Percentiles rank a stretch among this genome's conserved stretches.
phyloP scores from a whole-genome alignment of 169 alveolate genomes.

The Plasmodium gallinaceum region DNA sequence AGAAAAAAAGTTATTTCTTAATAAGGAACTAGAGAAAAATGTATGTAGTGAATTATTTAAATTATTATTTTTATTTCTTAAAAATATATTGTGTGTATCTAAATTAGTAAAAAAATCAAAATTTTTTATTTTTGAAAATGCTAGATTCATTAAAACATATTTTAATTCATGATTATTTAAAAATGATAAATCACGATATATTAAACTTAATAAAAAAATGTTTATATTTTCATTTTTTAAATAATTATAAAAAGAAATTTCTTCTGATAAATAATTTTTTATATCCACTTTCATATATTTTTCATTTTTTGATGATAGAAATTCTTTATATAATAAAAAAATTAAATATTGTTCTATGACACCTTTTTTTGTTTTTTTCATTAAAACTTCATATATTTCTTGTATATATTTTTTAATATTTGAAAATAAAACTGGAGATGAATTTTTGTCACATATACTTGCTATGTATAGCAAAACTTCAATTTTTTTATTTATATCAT shows the following conservation, averaged over 20 bases:
- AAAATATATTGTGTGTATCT: background rate
- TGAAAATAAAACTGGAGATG: constrained; percentile 2
- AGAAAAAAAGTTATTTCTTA: constrained; percentile 44
- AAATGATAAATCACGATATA: constrained; percentile 76
- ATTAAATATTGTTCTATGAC: constrained; percentile 44
- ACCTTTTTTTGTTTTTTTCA: constrained; percentile 43
- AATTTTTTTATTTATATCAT: constrained; percentile 59
- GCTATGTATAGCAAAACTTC: constrained; percentile 43
- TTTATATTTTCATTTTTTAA: constrained; percentile 76
- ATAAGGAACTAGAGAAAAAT: constrained; percentile 35
- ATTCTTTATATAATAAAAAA: constrained; percentile 63
- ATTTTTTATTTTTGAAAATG: constrained; percentile 50
- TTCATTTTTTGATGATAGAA: constrained; percentile 41
- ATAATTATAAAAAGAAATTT: constrained; percentile 67
- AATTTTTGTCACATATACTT: constrained; percentile 24
- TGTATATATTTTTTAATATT: constrained; percentile 19
- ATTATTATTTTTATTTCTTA: background rate
- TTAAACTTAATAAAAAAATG: constrained; percentile 69
- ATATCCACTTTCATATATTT: constrained; percentile 39
- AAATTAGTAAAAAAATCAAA: constrained; percentile 12
- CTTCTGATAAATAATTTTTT: constrained; percentile 33
- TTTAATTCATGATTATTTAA: constrained; percentile 42
- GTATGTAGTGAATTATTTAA: constrained; percentile 1
- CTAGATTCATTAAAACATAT: constrained; percentile 71
- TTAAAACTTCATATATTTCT: constrained; percentile 40